phyloP scores from a whole-genome alignment of 1,284 basidiomycete genomes.

The Meripilus lineatus region DNA sequence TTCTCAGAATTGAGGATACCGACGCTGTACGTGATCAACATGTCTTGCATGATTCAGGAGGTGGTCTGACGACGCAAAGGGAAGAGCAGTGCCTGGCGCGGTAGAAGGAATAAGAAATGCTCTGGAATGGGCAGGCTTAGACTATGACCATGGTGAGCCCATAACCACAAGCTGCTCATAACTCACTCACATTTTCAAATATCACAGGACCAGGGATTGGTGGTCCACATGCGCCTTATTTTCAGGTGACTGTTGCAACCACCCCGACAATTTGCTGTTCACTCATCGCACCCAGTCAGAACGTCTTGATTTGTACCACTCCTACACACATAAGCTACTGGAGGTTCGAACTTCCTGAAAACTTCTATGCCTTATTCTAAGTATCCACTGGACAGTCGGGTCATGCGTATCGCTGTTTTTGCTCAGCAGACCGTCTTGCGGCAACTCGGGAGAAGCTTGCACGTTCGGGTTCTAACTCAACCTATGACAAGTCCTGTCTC shows the following conservation, averaged over 20 bases:
- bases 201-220: conserved; percentile 67
- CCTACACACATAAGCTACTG: conserved; percentile 71
- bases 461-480: conserved; percentile 65
- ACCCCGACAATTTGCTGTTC: not conserved
- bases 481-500: conserved; percentile 85
- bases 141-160: conserved; percentile 82
- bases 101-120: conserved; percentile 76
- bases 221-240: conserved; percentile 76
- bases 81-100: conserved; percentile 74
- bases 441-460: conserved; percentile 66
- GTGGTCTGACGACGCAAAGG: conserved; percentile 21
- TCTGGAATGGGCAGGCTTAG: conserved; percentile 89
- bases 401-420: conserved; percentile 95
- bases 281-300: conserved; percentile 66
- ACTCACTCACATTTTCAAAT: not conserved
- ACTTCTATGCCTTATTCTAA: not conserved
- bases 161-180: not conserved
- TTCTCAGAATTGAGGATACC: conserved; percentile 93
- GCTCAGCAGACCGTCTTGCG: conserved; percentile 64
- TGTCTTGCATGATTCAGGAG: not conserved
- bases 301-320: conserved; percentile 78
- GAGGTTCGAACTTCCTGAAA: conserved; percentile 43
- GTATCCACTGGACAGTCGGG: conserved; percentile 48
- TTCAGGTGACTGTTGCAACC: conserved; percentile 52
- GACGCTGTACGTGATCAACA: conserved; percentile 61